A percentile compares a stretch with the other conserved stretches of the same genome.
Evolutionary conservation across 495 filamentous ascomycete genomes (phyloP).

Genomic region (Stereocaulon alpinum): DNA sequence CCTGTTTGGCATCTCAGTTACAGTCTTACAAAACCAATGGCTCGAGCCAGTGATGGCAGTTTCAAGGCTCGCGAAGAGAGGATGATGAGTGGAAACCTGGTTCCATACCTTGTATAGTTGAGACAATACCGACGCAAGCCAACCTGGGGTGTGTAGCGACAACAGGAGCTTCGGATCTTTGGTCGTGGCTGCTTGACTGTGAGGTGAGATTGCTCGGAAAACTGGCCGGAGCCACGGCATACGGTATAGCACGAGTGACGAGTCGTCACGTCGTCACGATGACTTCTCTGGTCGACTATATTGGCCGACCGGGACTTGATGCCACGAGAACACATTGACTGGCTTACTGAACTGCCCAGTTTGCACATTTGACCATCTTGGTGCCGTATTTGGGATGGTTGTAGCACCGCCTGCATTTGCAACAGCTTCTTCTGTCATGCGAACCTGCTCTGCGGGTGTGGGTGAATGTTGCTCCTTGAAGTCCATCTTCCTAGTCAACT

Average conservation of each 20-base stretch:
- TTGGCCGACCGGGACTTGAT: conserved; percentile 7
- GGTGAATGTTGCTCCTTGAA: conserved; percentile 2
- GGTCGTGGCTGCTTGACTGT: too few species aligned
- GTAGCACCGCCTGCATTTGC: conserved; percentile 17
- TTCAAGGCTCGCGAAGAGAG: too few species aligned
- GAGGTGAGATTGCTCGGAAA: too few species aligned
- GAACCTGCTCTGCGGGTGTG: conserved; percentile 8
- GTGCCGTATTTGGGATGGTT: conserved; percentile 10
- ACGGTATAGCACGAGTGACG: background rate
- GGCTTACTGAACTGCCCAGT: conserved; percentile 11
- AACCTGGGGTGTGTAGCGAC: too few species aligned
- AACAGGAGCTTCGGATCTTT: too few species aligned
- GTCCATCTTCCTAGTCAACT: background rate
- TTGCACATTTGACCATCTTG: conserved; percentile 6
- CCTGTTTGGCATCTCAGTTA: too few species aligned
- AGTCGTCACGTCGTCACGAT: background rate
- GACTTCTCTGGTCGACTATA: conserved; percentile 5
- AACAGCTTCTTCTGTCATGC: conserved; percentile 14
- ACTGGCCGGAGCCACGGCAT: background rate
- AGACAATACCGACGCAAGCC: too few species aligned
- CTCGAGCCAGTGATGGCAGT: too few species aligned
- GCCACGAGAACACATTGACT: background rate
- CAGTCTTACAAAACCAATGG: too few species aligned
- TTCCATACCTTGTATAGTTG: too few species aligned
- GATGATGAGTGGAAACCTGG: too few species aligned